A percentile compares a stretch with the other conserved stretches of the same genome.
phyloP scores from a whole-genome alignment of 495 filamentous ascomycete genomes.

The Glonium stellatum region DNA sequence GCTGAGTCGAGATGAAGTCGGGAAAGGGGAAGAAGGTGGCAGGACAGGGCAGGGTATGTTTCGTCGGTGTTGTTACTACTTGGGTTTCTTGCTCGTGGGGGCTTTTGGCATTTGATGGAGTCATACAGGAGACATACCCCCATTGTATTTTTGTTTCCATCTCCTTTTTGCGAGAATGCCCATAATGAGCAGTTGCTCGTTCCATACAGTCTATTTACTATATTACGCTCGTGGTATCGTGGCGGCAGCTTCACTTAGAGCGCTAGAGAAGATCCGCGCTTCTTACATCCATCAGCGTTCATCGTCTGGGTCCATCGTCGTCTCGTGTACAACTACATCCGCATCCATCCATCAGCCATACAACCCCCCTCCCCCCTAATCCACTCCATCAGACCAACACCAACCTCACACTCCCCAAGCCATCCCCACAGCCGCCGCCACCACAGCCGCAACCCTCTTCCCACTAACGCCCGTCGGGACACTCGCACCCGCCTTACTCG shows the following conservation, averaged over 20 bases:
- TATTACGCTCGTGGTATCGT: too few species aligned
- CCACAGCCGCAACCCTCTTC: background rate
- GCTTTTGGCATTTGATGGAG: constrained; percentile 1
- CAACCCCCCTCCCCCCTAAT: too few species aligned
- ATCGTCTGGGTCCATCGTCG: too few species aligned
- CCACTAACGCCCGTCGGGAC: background rate
- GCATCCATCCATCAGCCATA: too few species aligned
- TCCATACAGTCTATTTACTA: too few species aligned
- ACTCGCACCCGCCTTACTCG: constrained; percentile 5
- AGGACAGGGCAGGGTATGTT: background rate
- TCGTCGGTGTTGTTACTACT: background rate
- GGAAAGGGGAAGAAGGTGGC: background rate
- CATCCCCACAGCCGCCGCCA: background rate
- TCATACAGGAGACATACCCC: background rate
- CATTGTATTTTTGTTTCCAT: background rate
- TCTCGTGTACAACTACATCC: too few species aligned
- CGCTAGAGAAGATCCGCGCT: too few species aligned
- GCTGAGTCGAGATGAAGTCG: background rate
- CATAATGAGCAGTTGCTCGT: too few species aligned
- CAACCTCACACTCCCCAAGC: background rate
- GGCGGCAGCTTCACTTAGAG: too few species aligned
- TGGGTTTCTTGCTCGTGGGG: background rate
- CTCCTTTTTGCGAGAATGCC: too few species aligned
- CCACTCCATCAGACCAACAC: too few species aligned
- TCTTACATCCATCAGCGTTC: too few species aligned